These are phyloP conservation scores for Deuterostichococcus epilithicus DNA, from an alignment of 139 green algal genomes.

Conservation along the genomic window DNA sequence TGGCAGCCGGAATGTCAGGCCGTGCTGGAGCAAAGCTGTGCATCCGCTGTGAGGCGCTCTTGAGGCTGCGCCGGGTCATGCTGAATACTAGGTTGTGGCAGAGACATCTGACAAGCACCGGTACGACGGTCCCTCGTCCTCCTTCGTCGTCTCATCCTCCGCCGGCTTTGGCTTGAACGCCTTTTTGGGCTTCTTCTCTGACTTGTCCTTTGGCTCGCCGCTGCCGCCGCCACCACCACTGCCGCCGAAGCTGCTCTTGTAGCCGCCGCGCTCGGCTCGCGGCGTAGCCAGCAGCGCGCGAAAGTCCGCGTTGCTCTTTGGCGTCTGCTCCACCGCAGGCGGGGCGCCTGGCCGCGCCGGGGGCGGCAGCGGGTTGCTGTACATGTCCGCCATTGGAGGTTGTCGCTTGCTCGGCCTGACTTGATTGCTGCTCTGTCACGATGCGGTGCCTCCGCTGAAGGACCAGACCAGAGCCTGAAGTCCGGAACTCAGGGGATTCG, in stretches of 20 bases:
- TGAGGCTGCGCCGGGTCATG: no score
- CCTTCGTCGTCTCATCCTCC: slow-evolving; percentile 34
- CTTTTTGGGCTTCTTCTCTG: not conserved
- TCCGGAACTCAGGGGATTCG: no score
- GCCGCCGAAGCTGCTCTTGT: slow-evolving; percentile 2
- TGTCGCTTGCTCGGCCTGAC: no score
- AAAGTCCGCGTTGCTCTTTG: slow-evolving; percentile 67
- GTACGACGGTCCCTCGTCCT: slow-evolving; percentile 50
- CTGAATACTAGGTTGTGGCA: no score
- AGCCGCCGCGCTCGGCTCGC: slow-evolving; percentile 22
- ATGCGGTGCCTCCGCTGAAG: not conserved
- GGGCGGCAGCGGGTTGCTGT: not conserved
- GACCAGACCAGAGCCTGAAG: no score
- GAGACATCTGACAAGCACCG: slow-evolving; percentile 32
- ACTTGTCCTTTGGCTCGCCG: not conserved
- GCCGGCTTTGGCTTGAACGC: slow-evolving; percentile 21
- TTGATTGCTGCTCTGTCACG: no score
- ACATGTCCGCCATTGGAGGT: not conserved
- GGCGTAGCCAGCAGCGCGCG: slow-evolving; percentile 57
- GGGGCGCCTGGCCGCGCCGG: not conserved
- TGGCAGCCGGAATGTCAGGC: not conserved
- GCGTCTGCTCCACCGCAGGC: slow-evolving; percentile 7
- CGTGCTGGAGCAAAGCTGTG: not conserved
- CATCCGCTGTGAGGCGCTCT: no score
- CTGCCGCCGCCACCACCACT: not conserved